A percentile compares a stretch with the other conserved stretches of the same genome.
phyloP scores from a whole-genome alignment of 208 protist genomes.

The Leishmania arabica region DNA sequence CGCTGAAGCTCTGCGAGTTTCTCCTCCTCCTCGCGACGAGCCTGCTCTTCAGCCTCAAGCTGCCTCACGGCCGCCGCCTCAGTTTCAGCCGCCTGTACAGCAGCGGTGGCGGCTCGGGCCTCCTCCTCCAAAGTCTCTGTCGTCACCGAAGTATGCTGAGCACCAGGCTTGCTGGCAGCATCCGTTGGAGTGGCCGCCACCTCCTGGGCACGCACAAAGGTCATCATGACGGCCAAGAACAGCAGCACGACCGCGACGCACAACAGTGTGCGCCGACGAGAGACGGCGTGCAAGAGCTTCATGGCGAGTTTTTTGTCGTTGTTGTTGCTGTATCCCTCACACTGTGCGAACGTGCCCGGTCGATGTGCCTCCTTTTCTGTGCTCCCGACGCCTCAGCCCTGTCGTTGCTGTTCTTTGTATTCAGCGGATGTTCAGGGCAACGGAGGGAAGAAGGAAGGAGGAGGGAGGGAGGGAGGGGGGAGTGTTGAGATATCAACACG shows the following conservation, averaged over 20 bases:
- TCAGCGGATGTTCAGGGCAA: background rate
- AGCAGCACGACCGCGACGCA: constrained; percentile 23
- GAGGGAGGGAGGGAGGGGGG: background rate
- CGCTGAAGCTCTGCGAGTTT: background rate
- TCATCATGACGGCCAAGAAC: constrained; percentile 12
- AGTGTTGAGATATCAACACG: background rate
- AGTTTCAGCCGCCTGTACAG: background rate
- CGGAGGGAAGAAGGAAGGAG: background rate
- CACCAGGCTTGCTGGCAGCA: background rate
- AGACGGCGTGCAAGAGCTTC: background rate
- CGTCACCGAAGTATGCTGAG: background rate
- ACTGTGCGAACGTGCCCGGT: background rate
- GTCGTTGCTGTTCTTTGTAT: background rate
- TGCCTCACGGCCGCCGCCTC: background rate
- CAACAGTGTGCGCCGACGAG: constrained; percentile 21
- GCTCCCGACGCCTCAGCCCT: background rate
- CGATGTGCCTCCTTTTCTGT: background rate
- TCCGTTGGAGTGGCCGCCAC: background rate
- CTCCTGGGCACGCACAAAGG: constrained; percentile 22
- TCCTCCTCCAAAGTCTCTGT: background rate
- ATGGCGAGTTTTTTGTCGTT: background rate
- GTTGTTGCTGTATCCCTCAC: background rate
- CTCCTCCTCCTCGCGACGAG: background rate
- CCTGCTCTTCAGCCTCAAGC: background rate
- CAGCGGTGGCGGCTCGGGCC: background rate